phyloP scores from a whole-genome alignment of 345 rosid species.

The Hibiscus trionum region DNA sequence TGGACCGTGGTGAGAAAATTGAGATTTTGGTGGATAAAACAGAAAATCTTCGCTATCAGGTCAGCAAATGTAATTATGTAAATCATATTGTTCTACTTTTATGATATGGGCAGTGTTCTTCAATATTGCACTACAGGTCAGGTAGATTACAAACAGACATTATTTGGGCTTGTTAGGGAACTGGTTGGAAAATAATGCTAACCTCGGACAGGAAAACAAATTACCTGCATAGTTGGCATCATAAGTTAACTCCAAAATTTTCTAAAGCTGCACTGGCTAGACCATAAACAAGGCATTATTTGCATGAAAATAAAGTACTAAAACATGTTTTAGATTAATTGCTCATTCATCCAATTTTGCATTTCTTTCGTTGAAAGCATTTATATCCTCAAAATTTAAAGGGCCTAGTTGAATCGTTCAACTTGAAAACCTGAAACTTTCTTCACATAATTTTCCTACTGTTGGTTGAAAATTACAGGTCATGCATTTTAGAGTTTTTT shows the following conservation, averaged over 20 bases:
- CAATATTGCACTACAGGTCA: neutral
- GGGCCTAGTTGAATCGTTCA: too few relatives aligned
- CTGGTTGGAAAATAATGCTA: neutral
- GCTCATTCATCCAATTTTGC: too few relatives aligned
- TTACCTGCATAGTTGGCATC: too few relatives aligned
- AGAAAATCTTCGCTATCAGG: conserved; percentile 76
- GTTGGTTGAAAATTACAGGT: neutral
- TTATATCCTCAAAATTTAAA: too few relatives aligned
- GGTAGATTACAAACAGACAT: neutral
- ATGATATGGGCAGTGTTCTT: neutral
- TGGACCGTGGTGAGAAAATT: conserved; percentile 79
- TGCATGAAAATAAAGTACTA: neutral
- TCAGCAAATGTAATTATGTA: conserved; percentile 8
- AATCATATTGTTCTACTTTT: neutral
- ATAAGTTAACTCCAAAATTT: neutral
- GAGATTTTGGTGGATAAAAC: conserved; percentile 74
- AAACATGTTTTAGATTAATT: neutral
- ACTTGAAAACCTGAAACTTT: neutral
- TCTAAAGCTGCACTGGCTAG: neutral
- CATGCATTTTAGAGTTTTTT: neutral
- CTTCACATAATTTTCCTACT: neutral
- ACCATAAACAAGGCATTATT: neutral
- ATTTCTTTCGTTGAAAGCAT: too few relatives aligned
- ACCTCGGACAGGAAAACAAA: neutral
- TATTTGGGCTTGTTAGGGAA: neutral